Percentiles rank a stretch among this genome's conserved stretches.
phyloP scores from a whole-genome alignment of 805 yeast genomes.

The Wickerhamiella kazuoi region DNA sequence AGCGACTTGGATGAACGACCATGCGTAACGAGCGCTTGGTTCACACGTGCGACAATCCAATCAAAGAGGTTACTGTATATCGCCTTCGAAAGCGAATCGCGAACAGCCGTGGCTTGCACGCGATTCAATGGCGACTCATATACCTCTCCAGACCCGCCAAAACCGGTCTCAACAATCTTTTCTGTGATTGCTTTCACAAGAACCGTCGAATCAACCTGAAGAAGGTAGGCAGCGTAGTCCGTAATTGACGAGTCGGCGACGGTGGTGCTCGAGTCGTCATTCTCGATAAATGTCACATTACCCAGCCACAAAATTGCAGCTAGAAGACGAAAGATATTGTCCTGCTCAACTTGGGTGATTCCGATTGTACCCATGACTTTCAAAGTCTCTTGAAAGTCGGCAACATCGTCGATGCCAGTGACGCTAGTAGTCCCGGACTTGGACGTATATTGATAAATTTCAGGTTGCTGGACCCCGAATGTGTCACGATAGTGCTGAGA shows the following conservation, averaged over 20 bases:
- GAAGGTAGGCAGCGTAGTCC: conserved; percentile 77
- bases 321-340: conserved; percentile 67
- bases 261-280: conserved; percentile 64
- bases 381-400: conserved; percentile 65
- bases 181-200: conserved; percentile 55
- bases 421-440: conserved; percentile 74
- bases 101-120: conserved; percentile 79
- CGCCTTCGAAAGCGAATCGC: conserved; percentile 91
- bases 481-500: conserved; percentile 64
- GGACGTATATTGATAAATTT: conserved; percentile 76
- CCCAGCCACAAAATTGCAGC: conserved; percentile 91
- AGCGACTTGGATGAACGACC: conserved; percentile 37
- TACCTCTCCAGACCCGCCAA: conserved; percentile 74
- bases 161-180: conserved; percentile 75
- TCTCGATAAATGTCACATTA: conserved; percentile 64
- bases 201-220: conserved; percentile 57
- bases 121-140: conserved; percentile 86
- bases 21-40: conserved; percentile 46
- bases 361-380: conserved; percentile 84
- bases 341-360: conserved; percentile 64
- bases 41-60: conserved; percentile 90
- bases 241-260: conserved; percentile 81
- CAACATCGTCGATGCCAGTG: conserved; percentile 65
- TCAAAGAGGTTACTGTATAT: conserved; percentile 83
- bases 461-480: conserved; percentile 88